These are phyloP conservation scores for Didymella exigua DNA, from an alignment of 2,329 filamentous ascomycete species.

Conservation along the genomic window DNA sequence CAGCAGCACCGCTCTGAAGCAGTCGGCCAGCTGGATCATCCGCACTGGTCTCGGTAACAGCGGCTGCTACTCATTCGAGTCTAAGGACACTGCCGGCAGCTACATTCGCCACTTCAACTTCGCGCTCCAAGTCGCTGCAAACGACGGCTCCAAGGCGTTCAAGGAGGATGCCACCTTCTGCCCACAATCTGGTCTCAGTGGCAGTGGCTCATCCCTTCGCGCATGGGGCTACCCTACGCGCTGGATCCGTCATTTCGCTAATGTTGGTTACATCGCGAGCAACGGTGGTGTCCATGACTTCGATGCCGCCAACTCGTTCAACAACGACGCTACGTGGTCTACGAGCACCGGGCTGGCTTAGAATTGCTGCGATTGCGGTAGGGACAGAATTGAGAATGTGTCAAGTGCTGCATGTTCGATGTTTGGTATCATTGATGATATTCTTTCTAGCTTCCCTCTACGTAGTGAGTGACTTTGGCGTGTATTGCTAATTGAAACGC, in stretches of 20 bases:
- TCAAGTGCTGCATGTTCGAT: not conserved
- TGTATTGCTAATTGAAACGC: not conserved
- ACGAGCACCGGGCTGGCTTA: slow-evolving; percentile 9
- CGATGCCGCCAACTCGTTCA: slow-evolving; percentile 57
- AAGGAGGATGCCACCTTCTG: slow-evolving; percentile 69
- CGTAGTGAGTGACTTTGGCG: not conserved
- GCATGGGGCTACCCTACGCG: slow-evolving; percentile 67
- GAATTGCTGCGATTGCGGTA: too few species aligned
- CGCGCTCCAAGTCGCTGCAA: slow-evolving; percentile 55
- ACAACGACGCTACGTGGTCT: slow-evolving; percentile 59
- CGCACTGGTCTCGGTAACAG: slow-evolving; percentile 62
- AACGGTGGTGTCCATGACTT: slow-evolving; percentile 64
- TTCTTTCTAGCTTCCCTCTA: not conserved
- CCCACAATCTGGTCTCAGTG: slow-evolving; percentile 58
- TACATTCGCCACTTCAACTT: slow-evolving; percentile 65
- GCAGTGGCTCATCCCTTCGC: slow-evolving; percentile 59
- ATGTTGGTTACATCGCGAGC: slow-evolving; percentile 56
- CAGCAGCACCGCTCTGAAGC: slow-evolving; percentile 56
- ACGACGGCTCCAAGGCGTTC: slow-evolving; percentile 63
- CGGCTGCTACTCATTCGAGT: slow-evolving; percentile 67
- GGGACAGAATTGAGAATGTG: not conserved
- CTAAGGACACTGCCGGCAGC: slow-evolving; percentile 62
- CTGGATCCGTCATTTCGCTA: slow-evolving; percentile 61
- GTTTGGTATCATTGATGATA: not conserved
- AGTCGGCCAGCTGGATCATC: slow-evolving; percentile 64